phyloP scores from a whole-genome alignment of 2,329 filamentous ascomycete species.

The Exophiala viscosa region DNA sequence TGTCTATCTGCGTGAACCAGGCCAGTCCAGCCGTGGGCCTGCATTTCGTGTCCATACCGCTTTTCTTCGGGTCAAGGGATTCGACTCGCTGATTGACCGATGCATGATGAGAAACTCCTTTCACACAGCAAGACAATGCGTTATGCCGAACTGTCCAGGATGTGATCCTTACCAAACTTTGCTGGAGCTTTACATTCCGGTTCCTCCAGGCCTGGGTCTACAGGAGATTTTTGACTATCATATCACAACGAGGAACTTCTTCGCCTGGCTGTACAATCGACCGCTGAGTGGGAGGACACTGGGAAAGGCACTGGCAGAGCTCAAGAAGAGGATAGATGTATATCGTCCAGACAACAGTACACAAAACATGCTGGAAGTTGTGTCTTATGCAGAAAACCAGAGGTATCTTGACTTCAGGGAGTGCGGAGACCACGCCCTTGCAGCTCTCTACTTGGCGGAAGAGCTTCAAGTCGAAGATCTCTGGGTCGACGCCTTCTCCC shows the following conservation, averaged over 20 bases:
- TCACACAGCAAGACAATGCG: constrained; percentile 18
- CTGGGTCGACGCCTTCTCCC: constrained; percentile 70
- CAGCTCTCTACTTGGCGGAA: constrained; percentile 65
- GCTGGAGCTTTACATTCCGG: constrained; percentile 28
- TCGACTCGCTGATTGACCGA: constrained; percentile 23
- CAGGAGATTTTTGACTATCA: constrained; percentile 27
- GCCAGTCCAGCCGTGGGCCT: constrained; percentile 29
- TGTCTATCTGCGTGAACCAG: constrained; percentile 28
- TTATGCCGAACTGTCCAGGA: constrained; percentile 24
- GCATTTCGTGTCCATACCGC: constrained; percentile 27
- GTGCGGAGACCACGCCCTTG: constrained; percentile 65
- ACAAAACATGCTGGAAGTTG: constrained; percentile 59
- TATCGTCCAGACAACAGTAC: constrained; percentile 51
- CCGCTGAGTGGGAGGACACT: constrained; percentile 45
- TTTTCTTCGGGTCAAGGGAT: constrained; percentile 23
- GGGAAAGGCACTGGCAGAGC: constrained; percentile 59
- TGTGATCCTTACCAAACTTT: constrained; percentile 20
- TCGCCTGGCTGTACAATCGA: constrained; percentile 28
- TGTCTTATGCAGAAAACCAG: constrained; percentile 63
- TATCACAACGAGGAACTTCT: constrained; percentile 29
- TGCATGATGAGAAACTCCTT: constrained; percentile 23
- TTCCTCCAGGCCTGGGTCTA: constrained; percentile 19
- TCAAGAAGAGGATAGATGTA: constrained; percentile 63
- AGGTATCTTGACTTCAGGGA: constrained; percentile 66
- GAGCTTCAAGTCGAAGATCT: constrained; percentile 59